Conservation (phyloP, 2,329 filamentous ascomycete genomes). For the Phoma sp. region DNA sequence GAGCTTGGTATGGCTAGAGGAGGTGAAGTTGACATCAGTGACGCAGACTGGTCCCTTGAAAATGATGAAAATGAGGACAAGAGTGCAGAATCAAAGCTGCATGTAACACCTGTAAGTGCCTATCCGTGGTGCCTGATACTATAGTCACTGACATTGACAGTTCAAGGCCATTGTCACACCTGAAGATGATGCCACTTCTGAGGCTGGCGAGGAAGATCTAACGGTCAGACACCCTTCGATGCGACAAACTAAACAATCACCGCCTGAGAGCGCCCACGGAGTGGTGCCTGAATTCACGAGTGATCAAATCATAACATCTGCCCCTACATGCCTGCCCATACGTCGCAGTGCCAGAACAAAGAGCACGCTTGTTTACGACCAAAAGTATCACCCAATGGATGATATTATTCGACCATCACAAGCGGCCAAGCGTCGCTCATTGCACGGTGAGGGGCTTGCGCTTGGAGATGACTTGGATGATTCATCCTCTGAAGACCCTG, state of each 20-base stretch:
- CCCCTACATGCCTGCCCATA: not conserved
- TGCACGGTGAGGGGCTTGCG: constrained; percentile 25
- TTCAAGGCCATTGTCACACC: not conserved
- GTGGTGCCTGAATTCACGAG: not conserved
- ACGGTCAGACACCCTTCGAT: not conserved
- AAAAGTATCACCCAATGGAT: constrained; percentile 47
- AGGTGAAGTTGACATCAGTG: not conserved
- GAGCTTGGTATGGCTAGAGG: constrained; percentile 6
- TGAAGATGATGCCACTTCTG: not conserved
- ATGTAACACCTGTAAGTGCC: not conserved
- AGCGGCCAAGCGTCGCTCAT: constrained; percentile 35
- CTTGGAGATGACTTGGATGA: constrained; percentile 8
- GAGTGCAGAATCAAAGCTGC: not conserved
- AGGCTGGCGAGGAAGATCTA: not conserved
- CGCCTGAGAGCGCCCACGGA: not conserved
- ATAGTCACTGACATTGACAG: not conserved
- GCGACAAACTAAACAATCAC: not conserved
- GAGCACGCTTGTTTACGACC: constrained; percentile 37
- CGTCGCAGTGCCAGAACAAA: constrained; percentile 13
- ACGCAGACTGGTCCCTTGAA: not conserved
- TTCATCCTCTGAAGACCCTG: not conserved
- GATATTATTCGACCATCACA: constrained; percentile 36
- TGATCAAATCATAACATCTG: not conserved
- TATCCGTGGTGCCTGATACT: no score
- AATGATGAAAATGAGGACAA: not conserved